Evolutionary conservation across 2,329 filamentous ascomycete genomes (phyloP).

Genomic region (Laburnicola sp.): DNA sequence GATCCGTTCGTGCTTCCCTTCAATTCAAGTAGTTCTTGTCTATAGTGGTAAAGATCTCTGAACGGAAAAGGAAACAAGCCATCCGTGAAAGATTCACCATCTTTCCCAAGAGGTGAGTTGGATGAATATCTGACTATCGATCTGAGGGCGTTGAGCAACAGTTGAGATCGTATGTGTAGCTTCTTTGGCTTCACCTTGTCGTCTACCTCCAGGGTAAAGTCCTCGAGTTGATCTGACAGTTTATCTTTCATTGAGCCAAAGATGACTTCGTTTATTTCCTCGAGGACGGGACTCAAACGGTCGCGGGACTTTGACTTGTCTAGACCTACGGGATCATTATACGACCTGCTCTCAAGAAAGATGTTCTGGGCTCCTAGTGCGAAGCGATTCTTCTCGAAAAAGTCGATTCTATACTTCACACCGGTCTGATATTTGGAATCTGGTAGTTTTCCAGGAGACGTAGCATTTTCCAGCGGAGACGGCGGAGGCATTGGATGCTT

Average conservation of each 20-base stretch:
- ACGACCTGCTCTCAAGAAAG: too few species aligned
- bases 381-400: too few species aligned
- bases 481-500: too few species aligned
- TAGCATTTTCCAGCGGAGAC: too few species aligned
- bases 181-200: not conserved
- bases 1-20: not conserved
- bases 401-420: too few species aligned
- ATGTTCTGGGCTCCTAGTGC: too few species aligned
- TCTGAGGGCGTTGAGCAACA: not conserved
- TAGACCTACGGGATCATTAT: too few species aligned
- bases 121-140: not conserved
- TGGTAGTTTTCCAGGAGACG: too few species aligned
- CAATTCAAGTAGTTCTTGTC: constrained; percentile 4
- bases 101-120: not conserved
- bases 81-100: not conserved
- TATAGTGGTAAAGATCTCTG: constrained; percentile 6
- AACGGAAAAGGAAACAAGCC: constrained; percentile 6
- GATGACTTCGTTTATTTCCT: too few species aligned
- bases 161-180: not conserved
- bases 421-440: too few species aligned
- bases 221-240: not conserved
- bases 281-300: too few species aligned
- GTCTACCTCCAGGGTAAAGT: not conserved
- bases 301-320: too few species aligned
- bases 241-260: not conserved